A percentile compares a stretch with the other conserved stretches of the same genome.
Conservation (phyloP, 305 asterid species). For the Galium porrigens region DNA sequence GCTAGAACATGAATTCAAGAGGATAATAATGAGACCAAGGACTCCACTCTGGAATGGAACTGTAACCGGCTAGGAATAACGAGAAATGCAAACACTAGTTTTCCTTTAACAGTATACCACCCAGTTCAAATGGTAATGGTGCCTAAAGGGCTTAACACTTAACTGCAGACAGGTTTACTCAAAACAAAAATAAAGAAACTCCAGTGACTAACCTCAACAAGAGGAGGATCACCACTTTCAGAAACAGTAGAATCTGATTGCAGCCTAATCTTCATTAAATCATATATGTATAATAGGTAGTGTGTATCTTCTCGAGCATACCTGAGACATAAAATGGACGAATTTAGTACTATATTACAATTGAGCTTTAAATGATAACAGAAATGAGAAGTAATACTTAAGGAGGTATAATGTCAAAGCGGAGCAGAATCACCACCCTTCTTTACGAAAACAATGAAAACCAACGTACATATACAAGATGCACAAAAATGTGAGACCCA, state of each 20-base stretch:
- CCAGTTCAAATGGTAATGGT: background rate
- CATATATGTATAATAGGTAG: conserved; percentile 79
- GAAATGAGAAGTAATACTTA: background rate
- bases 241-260: conserved; percentile 34
- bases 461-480: background rate
- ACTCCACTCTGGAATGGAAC: background rate
- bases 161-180: background rate
- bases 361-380: background rate
- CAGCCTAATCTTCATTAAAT: conserved; percentile 57
- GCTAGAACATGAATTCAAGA: background rate
- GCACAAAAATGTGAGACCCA: background rate
- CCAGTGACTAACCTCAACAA: conserved; percentile 48
- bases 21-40: background rate
- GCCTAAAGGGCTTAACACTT: background rate
- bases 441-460: background rate
- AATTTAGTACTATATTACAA: background rate
- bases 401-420: background rate
- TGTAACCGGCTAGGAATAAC: background rate
- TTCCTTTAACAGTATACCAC: background rate
- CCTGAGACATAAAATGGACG: conserved; percentile 24
- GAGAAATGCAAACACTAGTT: background rate
- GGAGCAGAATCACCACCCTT: background rate
- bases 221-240: conserved; percentile 55
- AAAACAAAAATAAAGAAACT: conserved; percentile 5
- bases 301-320: conserved; percentile 98